Evolutionary conservation across 345 rosid species (phyloP), one percentile per base, ranked within the genome.

Genomic region (Boechera stricta): DNA sequence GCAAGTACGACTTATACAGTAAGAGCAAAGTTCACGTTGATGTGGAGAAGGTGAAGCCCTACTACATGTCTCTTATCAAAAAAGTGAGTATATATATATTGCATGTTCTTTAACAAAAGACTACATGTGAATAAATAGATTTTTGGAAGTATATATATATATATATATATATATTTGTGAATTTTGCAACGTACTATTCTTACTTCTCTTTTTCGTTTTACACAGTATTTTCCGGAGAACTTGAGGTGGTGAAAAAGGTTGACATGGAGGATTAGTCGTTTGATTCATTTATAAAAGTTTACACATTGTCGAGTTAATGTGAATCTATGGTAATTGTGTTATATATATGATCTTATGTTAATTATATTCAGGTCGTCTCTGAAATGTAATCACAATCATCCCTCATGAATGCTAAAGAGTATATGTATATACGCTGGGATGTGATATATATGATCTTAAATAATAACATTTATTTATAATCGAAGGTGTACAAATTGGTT

Each of bases 1-100:
- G 92, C 85, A 90, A 88, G 51, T 90, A 85, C 76, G 92, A 90
- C 58, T 86, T 88, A 2, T 86, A 88, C 73, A 88, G 88, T 82
- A 88, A 86, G 82, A 88, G 89, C 83, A 88, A 85, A 72, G 87
- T 84, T 16, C 82, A 81, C 1, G 76, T 88, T 26, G 87, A 88
- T 56, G 90, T 88, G 13, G 91, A 85, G 61, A 71, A 82, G 54
- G 91, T 86, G 18, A 88, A 85, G 66, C 89, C 95, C 0, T 88
- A 86, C 58, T 90, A 86, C 77, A 77, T 85, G 53, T 88, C 89
- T 63, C 89, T 90, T 4, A 84, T 86, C 57, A 74, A 82, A 5
- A 86, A 88, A 78, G 89, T 88, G 41, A 80, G 74, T 63, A 41
- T 38, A 28, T 28, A 28, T 35, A 64, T 10, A 26, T 57, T 69